Percentiles rank a stretch among this genome's conserved stretches.
These are phyloP conservation scores for Citrus trifoliata DNA, from an alignment of 345 rosid species.

Conservation along the genomic window DNA sequence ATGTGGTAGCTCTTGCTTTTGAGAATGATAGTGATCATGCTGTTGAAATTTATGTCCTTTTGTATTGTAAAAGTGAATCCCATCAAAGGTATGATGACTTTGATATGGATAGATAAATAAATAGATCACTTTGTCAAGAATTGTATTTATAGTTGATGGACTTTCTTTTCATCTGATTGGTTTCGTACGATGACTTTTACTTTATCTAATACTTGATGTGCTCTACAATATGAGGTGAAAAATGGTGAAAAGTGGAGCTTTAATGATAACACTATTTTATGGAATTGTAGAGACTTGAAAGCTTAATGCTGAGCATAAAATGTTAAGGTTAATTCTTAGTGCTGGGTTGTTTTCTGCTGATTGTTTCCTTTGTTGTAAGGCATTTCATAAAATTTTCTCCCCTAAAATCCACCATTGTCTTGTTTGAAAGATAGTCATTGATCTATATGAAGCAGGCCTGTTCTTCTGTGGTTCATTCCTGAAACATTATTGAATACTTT, in stretches of 20 bases:
- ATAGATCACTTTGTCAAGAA: no score
- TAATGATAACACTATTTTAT: neutral
- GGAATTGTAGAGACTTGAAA: neutral
- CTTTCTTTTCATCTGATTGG: neutral
- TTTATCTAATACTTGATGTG: constrained; percentile 9
- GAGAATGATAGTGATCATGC: constrained; percentile 56
- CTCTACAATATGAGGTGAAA: neutral
- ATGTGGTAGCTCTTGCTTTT: constrained; percentile 60
- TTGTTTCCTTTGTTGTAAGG: neutral
- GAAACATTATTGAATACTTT: neutral
- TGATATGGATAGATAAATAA: no score
- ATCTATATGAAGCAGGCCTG: neutral
- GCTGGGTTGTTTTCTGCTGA: neutral
- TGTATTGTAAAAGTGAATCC: constrained; percentile 41
- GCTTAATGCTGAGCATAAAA: neutral
- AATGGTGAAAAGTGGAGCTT: neutral
- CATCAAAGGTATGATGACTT: constrained; percentile 44
- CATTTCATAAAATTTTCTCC: neutral
- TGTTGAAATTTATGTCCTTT: constrained; percentile 50
- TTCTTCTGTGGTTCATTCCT: constrained; percentile 5
- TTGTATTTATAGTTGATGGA: neutral
- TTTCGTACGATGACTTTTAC: neutral
- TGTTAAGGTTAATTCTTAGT: neutral
- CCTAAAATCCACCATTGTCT: neutral
- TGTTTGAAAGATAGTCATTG: neutral